A percentile compares a stretch with the other conserved stretches of the same genome.
Conservation (phyloP, 2,329 filamentous ascomycete genomes). For the Colletotrichum sublineola region DNA sequence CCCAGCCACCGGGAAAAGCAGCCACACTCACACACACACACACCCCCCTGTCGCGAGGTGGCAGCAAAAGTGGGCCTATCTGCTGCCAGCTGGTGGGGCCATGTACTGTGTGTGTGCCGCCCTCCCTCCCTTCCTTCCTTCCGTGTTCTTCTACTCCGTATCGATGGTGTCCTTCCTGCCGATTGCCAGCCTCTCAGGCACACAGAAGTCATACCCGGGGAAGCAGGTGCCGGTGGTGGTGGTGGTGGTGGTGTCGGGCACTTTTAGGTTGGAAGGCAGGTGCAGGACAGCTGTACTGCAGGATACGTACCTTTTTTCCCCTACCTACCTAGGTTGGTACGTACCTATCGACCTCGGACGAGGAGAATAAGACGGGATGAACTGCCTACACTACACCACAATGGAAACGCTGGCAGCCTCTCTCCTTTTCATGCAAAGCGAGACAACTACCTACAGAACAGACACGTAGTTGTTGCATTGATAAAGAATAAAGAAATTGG, state of each 20-base stretch:
- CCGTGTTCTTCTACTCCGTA: not conserved
- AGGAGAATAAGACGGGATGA: conserved; percentile 28
- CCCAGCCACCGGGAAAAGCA: conserved; percentile 38
- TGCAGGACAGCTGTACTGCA: conserved; percentile 40
- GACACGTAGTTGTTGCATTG: not conserved
- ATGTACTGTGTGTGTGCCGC: no score
- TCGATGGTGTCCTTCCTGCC: not conserved
- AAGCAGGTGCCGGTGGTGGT: not conserved
- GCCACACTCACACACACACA: not conserved
- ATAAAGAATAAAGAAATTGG: not conserved
- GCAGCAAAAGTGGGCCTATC: conserved; percentile 8
- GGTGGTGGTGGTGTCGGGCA: conserved; percentile 8
- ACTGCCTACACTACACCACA: conserved; percentile 16
- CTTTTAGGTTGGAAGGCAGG: conserved; percentile 14
- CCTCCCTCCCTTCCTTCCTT: not conserved
- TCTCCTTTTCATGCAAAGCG: not conserved
- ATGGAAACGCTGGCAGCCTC: not conserved
- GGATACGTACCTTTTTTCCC: conserved; percentile 24
- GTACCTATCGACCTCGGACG: not conserved
- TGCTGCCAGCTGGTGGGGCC: conserved; percentile 3
- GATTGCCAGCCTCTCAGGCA: conserved; percentile 3
- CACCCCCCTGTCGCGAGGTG: conserved; percentile 21
- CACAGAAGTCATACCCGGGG: not conserved
- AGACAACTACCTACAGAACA: no score
- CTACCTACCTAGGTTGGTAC: no score